Evolutionary conservation across 1,284 basidiomycete genomes (phyloP).

Genomic region (Cryptococcus amylolentus): DNA sequence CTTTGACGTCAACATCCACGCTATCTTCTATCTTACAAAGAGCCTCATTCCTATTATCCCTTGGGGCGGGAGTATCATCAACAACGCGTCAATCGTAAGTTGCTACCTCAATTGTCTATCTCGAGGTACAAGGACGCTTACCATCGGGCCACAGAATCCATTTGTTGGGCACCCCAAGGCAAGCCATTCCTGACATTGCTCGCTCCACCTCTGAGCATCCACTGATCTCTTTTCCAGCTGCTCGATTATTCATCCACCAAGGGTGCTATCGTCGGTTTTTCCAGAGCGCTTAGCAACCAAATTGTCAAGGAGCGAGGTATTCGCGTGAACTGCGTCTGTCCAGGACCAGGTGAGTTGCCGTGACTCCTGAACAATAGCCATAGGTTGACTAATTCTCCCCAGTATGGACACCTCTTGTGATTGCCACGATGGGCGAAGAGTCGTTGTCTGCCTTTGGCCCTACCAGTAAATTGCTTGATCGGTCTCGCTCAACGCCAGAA

Average conservation of each 20-base stretch:
- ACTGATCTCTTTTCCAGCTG: constrained; percentile 37
- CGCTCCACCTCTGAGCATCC: neutral
- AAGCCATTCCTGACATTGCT: neutral
- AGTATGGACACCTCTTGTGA: constrained; percentile 57
- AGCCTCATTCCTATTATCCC: constrained; percentile 52
- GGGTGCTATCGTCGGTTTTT: constrained; percentile 57
- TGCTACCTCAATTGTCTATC: neutral
- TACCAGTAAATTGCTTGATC: constrained; percentile 25
- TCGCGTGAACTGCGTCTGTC: constrained; percentile 56
- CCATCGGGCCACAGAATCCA: constrained; percentile 27
- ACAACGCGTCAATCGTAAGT: constrained; percentile 45
- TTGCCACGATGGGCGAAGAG: constrained; percentile 55
- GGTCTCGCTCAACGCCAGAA: neutral
- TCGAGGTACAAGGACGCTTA: neutral
- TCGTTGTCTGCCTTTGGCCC: constrained; percentile 53
- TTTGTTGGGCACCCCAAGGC: constrained; percentile 55
- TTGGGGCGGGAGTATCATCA: constrained; percentile 53
- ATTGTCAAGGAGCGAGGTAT: constrained; percentile 57
- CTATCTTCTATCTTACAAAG: constrained; percentile 59
- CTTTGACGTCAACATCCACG: constrained; percentile 55
- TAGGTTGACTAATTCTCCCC: constrained; percentile 15
- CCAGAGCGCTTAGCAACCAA: constrained; percentile 56
- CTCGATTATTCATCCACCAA: constrained; percentile 60
- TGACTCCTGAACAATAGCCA: neutral
- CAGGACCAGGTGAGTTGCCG: constrained; percentile 44